A percentile compares a stretch with the other conserved stretches of the same genome.
Conservation (phyloP, 495 filamentous ascomycete genomes). For the Neurospora sp. region DNA sequence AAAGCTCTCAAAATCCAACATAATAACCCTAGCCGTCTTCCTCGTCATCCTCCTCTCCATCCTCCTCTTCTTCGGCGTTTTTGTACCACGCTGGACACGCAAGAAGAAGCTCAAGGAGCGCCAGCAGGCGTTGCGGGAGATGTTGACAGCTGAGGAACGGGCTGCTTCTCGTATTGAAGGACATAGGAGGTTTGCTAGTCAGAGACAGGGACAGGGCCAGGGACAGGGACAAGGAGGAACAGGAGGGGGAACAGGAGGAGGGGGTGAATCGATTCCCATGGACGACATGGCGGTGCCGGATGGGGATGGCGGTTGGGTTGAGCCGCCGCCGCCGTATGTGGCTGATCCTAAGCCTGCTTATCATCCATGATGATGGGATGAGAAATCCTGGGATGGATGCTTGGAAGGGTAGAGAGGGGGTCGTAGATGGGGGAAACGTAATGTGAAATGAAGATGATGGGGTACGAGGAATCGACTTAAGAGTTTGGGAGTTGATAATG, state of each 20-base stretch:
- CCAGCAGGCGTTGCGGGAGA: background rate
- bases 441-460: background rate
- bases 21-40: background rate
- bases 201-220: background rate
- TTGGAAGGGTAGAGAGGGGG: background rate
- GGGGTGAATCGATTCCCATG: background rate
- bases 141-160: background rate
- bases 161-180: background rate
- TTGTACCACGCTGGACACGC: background rate
- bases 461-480: background rate
- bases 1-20: background rate
- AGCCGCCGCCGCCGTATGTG: background rate
- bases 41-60: background rate
- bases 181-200: too few relatives aligned
- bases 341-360: background rate
- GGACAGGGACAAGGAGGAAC: background rate
- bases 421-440: background rate
- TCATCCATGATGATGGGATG: background rate
- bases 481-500: background rate
- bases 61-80: background rate
- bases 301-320: background rate
- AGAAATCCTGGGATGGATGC: background rate
- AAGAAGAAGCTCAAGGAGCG: background rate
- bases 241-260: background rate
- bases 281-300: background rate